phyloP scores from a whole-genome alignment of 352 stramenopile genomes.

The Phytopythium boreale region DNA sequence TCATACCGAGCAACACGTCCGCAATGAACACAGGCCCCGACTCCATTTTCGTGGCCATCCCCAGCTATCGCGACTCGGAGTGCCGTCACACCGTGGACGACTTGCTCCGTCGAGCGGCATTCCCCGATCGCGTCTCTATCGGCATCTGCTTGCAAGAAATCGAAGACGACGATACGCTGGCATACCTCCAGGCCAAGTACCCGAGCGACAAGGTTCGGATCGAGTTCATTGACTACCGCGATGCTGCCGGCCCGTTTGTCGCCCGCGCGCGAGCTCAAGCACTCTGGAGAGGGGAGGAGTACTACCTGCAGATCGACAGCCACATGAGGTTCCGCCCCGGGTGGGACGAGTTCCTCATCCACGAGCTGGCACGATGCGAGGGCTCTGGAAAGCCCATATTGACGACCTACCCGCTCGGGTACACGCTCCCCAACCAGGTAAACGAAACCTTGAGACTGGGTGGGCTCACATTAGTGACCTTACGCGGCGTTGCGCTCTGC shows the following conservation, averaged over 20 bases:
- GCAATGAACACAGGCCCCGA: neutral
- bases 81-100: constrained; percentile 82
- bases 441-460: constrained; percentile 12
- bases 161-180: constrained; percentile 32
- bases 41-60: constrained; percentile 93
- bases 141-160: constrained; percentile 89
- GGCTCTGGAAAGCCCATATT: constrained; percentile 69
- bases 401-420: constrained; percentile 93
- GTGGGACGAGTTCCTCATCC: constrained; percentile 92
- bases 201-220: constrained; percentile 36
- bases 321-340: constrained; percentile 87
- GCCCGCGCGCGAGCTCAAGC: constrained; percentile 78
- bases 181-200: constrained; percentile 39
- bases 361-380: constrained; percentile 48
- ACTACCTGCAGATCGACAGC: constrained; percentile 94
- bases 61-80: constrained; percentile 92
- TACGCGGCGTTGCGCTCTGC: neutral
- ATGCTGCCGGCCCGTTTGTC: constrained; percentile 90
- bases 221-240: constrained; percentile 52
- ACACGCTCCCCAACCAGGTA: constrained; percentile 77
- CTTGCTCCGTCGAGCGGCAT: constrained; percentile 51
- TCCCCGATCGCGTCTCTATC: constrained; percentile 70
- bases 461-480: neutral
- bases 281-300: constrained; percentile 83
- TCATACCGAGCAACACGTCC: neutral